Conservation (phyloP, 2,329 filamentous ascomycete genomes). For the Fusarium sambucinum region DNA sequence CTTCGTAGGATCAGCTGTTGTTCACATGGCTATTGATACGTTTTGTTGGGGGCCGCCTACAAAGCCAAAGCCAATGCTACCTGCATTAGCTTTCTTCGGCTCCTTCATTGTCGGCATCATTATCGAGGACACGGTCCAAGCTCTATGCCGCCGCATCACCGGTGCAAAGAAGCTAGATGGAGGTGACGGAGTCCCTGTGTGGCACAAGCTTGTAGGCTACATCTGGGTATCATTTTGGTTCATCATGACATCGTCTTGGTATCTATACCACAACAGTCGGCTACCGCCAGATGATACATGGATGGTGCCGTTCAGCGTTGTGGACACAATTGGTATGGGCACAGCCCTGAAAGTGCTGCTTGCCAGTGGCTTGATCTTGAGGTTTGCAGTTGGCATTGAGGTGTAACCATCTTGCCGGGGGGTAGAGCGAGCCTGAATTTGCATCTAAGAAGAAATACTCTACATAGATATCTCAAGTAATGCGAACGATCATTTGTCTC, state of each 20-base stretch:
- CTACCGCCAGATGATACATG: not conserved
- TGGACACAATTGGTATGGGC: not conserved
- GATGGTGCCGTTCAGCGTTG: not conserved
- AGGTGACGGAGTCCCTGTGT: not conserved
- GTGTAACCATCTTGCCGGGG: accelerated
- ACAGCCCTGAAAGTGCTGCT: not conserved
- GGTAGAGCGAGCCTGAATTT: not conserved
- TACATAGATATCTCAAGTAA: not conserved
- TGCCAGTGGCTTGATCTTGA: not conserved
- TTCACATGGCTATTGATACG: not conserved
- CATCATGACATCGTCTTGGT: not conserved
- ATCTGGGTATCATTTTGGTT: not conserved
- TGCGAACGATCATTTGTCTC: too few species aligned
- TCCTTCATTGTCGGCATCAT: not conserved
- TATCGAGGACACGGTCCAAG: not conserved
- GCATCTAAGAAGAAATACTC: not conserved
- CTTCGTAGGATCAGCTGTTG: not conserved
- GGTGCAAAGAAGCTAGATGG: accelerated
- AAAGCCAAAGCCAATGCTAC: not conserved
- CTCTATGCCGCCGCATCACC: not conserved
- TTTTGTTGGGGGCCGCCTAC: not conserved
- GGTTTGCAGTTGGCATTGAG: not conserved
- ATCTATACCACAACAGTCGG: not conserved
- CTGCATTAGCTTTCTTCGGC: not conserved
- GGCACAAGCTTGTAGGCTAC: not conserved